Evolutionary conservation across 352 stramenopile genomes (phyloP), one percentile per base, ranked within the genome.

Genomic region (Phytophthora fragariae): DNA sequence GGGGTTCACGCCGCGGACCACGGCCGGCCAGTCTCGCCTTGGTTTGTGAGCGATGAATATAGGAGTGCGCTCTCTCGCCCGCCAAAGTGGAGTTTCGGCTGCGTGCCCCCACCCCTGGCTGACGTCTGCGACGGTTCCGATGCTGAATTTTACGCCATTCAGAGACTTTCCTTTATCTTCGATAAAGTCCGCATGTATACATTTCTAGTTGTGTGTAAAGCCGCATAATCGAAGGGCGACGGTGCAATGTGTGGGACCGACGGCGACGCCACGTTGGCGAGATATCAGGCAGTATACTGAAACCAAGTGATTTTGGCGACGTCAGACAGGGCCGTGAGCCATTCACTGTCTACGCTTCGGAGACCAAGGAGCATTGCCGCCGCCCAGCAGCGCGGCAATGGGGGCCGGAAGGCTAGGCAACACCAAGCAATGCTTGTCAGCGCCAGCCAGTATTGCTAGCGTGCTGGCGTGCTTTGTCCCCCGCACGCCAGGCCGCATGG

Each of bases 211-310:
- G 35, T 12, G 4, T 12, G 35, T 41, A n/a, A n/a, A 47, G 10
- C 39, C 41, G 41, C 41, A 49, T 7, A 5, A 15, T n/a, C 3
- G 59, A 66, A 41, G 37, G 57, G 14, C n/a, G 3, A 29, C n/a
- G 5, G 21, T 37, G 62, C 35, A 55, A 72, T 63, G 56, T 41
- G 55, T 70, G 24, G 37, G 15, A 29, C 57, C 12, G 59, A 27
- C 24, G 24, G 24, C 29, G 27, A 67, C 55, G 56, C 57, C 17
- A 67, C 68, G 68, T 71, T 71, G 68, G 3, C 44, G 31, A 62
- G 62, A 75, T 67, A 68, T 75, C 68, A 75, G 41, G 3, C 39
- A 24, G 19, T 54, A 70, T 74, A 70, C 41, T 70, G 54, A 27
- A 74, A 65, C 5, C 53, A 69, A 65, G 60, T 70, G 29, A 55